Percentiles rank a stretch among this genome's conserved stretches.
Conservation (phyloP, 306 rosid species). For the Carpinus fangiana region DNA sequence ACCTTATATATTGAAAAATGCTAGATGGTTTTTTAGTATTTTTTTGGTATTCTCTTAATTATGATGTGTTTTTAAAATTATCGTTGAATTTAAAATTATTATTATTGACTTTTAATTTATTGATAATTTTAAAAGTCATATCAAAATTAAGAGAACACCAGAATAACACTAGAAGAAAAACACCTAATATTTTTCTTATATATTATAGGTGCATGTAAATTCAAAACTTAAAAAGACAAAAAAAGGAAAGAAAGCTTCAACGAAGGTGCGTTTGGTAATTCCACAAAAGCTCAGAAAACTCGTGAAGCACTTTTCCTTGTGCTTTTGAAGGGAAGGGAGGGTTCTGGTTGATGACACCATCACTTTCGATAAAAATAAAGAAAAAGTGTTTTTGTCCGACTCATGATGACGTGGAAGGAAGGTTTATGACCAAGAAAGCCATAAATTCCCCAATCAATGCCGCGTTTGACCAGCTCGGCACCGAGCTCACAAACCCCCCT, state of each 20-base stretch:
- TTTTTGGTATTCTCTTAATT: too few species aligned
- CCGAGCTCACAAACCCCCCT: background rate
- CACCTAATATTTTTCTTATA: background rate
- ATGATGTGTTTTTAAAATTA: too few species aligned
- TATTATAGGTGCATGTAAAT: slow-evolving; percentile 18
- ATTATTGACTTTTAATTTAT: too few species aligned
- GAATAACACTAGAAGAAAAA: too few species aligned
- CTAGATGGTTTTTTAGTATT: too few species aligned
- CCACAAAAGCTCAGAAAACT: slow-evolving; percentile 24
- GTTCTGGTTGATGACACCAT: slow-evolving; percentile 47
- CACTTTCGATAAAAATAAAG: slow-evolving; percentile 23
- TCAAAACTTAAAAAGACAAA: background rate
- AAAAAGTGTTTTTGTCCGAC: slow-evolving; percentile 55
- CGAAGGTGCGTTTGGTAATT: slow-evolving; percentile 20
- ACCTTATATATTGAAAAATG: background rate
- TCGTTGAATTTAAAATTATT: too few species aligned
- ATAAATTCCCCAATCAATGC: slow-evolving; percentile 16
- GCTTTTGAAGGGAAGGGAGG: slow-evolving; percentile 1
- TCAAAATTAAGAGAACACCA: too few species aligned
- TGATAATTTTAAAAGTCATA: too few species aligned
- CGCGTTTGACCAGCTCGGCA: background rate
- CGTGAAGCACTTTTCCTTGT: slow-evolving; percentile 33
- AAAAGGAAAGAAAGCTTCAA: slow-evolving; percentile 1
- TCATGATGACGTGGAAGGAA: slow-evolving; percentile 48
- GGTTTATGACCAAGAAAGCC: slow-evolving; percentile 19